Evolutionary conservation across 495 filamentous ascomycete species (phyloP).

Genomic region (Podospora fimiseda): DNA sequence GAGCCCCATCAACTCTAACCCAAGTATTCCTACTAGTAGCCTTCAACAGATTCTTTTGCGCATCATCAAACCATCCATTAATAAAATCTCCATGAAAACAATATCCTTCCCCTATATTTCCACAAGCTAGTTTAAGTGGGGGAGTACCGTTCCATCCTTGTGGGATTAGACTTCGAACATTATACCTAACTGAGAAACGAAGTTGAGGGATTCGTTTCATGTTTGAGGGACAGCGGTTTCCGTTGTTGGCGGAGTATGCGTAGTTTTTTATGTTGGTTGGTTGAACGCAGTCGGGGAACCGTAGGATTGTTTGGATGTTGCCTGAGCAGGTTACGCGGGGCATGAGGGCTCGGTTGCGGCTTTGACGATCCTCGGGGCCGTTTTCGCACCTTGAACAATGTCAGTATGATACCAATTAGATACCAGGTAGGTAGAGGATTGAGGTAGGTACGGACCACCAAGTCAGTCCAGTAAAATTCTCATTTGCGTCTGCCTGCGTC

Average conservation of each 20-base stretch:
- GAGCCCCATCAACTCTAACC: slow-evolving; percentile 29
- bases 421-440: too few species aligned
- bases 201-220: slow-evolving; percentile 33
- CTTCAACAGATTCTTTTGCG: slow-evolving; percentile 24
- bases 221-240: slow-evolving; percentile 22
- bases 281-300: slow-evolving; percentile 32
- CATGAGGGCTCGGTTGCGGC: slow-evolving; percentile 26
- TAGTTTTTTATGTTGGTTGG: slow-evolving; percentile 27
- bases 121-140: slow-evolving; percentile 29
- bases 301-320: slow-evolving; percentile 30
- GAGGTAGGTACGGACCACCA: too few species aligned
- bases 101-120: slow-evolving; percentile 29
- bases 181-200: slow-evolving; percentile 29
- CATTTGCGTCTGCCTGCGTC: slow-evolving; percentile 28
- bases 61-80: slow-evolving; percentile 32
- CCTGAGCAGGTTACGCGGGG: slow-evolving; percentile 27
- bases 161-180: slow-evolving; percentile 22
- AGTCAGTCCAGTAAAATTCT: slow-evolving; percentile 27
- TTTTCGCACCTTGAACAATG: slow-evolving; percentile 22
- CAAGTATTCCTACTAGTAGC: slow-evolving; percentile 26
- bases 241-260: slow-evolving; percentile 26
- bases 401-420: background rate
- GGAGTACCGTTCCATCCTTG: slow-evolving; percentile 31
- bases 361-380: slow-evolving; percentile 28
- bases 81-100: slow-evolving; percentile 31